phyloP scores from a whole-genome alignment of 2,329 filamentous ascomycete species.

The Dothiorella sarmentorum region DNA sequence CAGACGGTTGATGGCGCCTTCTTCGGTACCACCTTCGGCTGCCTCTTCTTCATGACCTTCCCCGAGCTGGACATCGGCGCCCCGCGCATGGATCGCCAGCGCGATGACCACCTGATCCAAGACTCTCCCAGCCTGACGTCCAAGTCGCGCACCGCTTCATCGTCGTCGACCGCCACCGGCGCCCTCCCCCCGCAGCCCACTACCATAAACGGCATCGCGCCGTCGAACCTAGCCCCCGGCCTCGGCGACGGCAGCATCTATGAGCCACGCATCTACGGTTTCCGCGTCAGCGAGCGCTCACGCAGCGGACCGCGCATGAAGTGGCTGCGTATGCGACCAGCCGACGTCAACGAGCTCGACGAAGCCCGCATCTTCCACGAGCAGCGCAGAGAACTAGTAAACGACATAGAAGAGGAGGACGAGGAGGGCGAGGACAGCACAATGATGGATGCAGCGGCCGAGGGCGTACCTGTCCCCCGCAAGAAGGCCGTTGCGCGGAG shows the following conservation, averaged over 20 bases:
- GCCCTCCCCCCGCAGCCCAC: conserved; percentile 46
- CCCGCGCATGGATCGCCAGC: conserved; percentile 53
- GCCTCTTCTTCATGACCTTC: conserved; percentile 97
- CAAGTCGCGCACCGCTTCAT: conserved; percentile 32
- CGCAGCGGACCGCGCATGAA: conserved; percentile 92
- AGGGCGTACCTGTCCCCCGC: conserved; percentile 30
- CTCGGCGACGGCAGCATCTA: conserved; percentile 82
- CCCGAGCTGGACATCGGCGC: conserved; percentile 85
- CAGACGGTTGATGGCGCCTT: conserved; percentile 97
- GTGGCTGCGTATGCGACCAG: conserved; percentile 84
- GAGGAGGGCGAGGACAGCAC: conserved; percentile 29
- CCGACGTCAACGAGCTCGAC: conserved; percentile 76
- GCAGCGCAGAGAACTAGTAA: conserved; percentile 25
- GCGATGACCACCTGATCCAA: conserved; percentile 32
- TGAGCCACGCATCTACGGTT: conserved; percentile 94
- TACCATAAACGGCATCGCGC: conserved; percentile 78
- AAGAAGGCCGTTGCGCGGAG: conserved; percentile 38
- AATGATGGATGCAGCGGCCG: conserved; percentile 34
- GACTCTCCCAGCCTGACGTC: conserved; percentile 33
- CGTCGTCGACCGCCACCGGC: conserved; percentile 32
- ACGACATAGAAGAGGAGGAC: conserved; percentile 40
- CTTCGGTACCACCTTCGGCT: conserved; percentile 95
- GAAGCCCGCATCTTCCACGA: conserved; percentile 56
- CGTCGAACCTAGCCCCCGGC: conserved; percentile 82
- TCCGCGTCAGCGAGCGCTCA: conserved; percentile 86